Evolutionary conservation across 1,284 basidiomycete genomes (phyloP).

Genomic region (Trametes hirsuta): DNA sequence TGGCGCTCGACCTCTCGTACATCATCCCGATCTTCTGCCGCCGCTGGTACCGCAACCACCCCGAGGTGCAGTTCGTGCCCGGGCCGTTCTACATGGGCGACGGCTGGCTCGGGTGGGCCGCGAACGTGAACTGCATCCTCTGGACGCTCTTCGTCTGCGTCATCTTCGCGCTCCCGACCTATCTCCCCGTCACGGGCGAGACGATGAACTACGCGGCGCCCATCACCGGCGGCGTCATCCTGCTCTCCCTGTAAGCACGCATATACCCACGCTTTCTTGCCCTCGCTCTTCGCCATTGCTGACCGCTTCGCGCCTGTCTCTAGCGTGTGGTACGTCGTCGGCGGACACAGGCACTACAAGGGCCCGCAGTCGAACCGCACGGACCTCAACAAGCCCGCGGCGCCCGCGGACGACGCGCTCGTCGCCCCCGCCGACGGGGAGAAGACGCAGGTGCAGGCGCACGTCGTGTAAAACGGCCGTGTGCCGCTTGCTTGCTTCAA

Average conservation of each 20-base stretch:
- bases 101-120: conserved; percentile 65
- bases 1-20: conserved; percentile 73
- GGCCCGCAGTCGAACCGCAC: conserved; percentile 31
- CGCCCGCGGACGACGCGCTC: conserved; percentile 9
- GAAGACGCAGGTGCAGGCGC: conserved; percentile 9
- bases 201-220: conserved; percentile 83
- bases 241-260: conserved; percentile 38
- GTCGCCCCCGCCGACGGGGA: conserved; percentile 1
- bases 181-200: conserved; percentile 64
- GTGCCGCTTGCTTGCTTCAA: conserved; percentile 12
- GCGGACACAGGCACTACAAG: conserved; percentile 35
- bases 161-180: conserved; percentile 75
- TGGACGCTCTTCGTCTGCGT: conserved; percentile 75
- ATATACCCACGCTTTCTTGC: background rate
- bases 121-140: conserved; percentile 67
- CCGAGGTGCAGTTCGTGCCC: conserved; percentile 84
- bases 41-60: conserved; percentile 76
- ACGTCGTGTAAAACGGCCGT: conserved; percentile 8
- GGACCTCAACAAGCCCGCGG: conserved; percentile 5
- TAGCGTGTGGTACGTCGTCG: conserved; percentile 33
- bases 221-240: conserved; percentile 42
- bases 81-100: conserved; percentile 90
- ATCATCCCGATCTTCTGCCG: conserved; percentile 76
- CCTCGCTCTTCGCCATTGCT: background rate
- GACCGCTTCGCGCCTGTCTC: background rate